Conservation (phyloP, 257 asterid species). For the Ilex aquifolium region DNA sequence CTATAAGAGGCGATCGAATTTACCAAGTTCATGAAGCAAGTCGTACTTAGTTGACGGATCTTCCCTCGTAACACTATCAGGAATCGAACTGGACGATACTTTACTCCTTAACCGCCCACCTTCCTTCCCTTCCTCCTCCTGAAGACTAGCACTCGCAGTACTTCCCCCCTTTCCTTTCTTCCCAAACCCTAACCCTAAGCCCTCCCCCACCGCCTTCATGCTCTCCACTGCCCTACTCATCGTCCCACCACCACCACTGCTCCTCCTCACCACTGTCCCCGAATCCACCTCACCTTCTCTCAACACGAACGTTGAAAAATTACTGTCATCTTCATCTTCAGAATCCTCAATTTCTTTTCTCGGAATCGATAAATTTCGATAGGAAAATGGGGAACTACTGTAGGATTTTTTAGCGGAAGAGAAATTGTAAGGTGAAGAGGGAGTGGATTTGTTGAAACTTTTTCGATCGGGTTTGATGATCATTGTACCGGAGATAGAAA, state of each 20-base stretch:
- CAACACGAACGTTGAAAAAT: slow-evolving; percentile 83
- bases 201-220: slow-evolving; percentile 82
- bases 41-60: slow-evolving; percentile 91
- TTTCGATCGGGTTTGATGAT: slow-evolving; percentile 52
- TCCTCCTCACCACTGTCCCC: slow-evolving; percentile 71
- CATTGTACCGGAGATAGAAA: slow-evolving; percentile 62
- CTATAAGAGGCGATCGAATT: slow-evolving; percentile 5
- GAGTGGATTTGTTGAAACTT: slow-evolving; percentile 5
- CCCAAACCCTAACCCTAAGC: slow-evolving; percentile 54
- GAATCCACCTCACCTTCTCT: slow-evolving; percentile 54
- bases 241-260: slow-evolving; percentile 50
- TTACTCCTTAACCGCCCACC: slow-evolving; percentile 50
- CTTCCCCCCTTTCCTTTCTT: slow-evolving; percentile 35
- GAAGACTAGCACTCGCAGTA: slow-evolving; percentile 20
- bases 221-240: slow-evolving; percentile 95
- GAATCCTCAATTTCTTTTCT: slow-evolving; percentile 26
- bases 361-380: slow-evolving; percentile 26
- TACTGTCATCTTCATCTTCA: slow-evolving; percentile 50
- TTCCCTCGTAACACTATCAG: slow-evolving; percentile 74
- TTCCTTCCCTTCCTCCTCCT: slow-evolving; percentile 10
- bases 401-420: slow-evolving; percentile 8
- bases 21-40: slow-evolving; percentile 94
- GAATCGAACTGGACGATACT: slow-evolving; percentile 72
- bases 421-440: slow-evolving; percentile 2
- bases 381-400: slow-evolving; percentile 21